These are phyloP conservation scores for Suillus clintonianus DNA, from an alignment of 768 basidiomycete genomes.

Conservation along the genomic window DNA sequence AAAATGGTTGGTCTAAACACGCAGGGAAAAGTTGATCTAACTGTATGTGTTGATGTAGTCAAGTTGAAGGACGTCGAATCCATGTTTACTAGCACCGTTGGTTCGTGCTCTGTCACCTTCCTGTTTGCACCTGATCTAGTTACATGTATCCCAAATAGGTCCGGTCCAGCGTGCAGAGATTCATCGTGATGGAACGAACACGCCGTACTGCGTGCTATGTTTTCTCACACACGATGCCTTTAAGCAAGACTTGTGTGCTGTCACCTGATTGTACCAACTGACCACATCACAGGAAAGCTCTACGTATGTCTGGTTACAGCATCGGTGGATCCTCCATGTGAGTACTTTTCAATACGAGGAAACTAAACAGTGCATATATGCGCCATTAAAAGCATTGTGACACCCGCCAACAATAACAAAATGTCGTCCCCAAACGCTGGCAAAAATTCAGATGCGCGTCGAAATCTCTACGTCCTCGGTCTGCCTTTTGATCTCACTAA, in stretches of 20 bases:
- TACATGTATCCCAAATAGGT: slow-evolving; percentile 35
- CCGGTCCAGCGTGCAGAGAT: slow-evolving; percentile 50
- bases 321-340: slow-evolving; percentile 58
- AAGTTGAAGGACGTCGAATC: slow-evolving; percentile 50
- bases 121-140: background rate
- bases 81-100: slow-evolving; percentile 59
- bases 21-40: background rate
- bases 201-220: slow-evolving; percentile 46
- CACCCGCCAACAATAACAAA: slow-evolving; percentile 17
- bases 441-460: slow-evolving; percentile 47
- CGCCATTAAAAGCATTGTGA: slow-evolving; percentile 38
- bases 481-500: slow-evolving; percentile 81
- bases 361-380: slow-evolving; percentile 19
- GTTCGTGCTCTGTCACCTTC: slow-evolving; percentile 31
- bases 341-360: slow-evolving; percentile 25
- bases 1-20: slow-evolving; percentile 28
- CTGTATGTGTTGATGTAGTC: slow-evolving; percentile 18
- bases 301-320: slow-evolving; percentile 66
- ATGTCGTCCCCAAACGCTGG: slow-evolving; percentile 13
- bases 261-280: slow-evolving; percentile 8
- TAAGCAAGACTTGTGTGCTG: slow-evolving; percentile 39
- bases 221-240: slow-evolving; percentile 56
- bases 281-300: slow-evolving; percentile 51
- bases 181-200: slow-evolving; percentile 34
- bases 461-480: slow-evolving; percentile 85